Evolutionary conservation across 2,329 filamentous ascomycete species (phyloP), one percentile per base, ranked within the genome.

Genomic region (Leptographium wingfieldii): DNA sequence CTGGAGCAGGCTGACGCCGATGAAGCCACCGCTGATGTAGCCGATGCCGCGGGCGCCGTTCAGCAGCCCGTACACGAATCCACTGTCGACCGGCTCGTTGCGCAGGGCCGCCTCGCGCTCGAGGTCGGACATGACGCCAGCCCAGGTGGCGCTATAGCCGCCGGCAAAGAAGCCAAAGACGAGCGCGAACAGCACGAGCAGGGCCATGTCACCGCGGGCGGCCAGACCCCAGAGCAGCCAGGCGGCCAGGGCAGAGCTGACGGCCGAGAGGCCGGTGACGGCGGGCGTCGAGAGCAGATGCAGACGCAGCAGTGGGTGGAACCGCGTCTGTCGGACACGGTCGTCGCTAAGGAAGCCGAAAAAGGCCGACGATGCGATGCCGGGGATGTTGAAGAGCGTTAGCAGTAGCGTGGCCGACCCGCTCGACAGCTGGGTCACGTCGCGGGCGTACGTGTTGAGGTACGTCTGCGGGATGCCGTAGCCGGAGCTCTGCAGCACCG

Each of bases 121-220:
- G 25, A 60, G 43, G 33, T 60, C 33, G 5, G 51, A 46, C 6
- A 60, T 27, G 22, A 60, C 52, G 33, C 16, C 59, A 11, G 54
- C 54, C 59, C 59, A 60, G 22, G 48, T 60, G 16, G 59, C 54
- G 38, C 59, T 60, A 33, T 60, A 60, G 10, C 59, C 59, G 25
- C 59, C 53, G 25, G 46, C 25, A 22, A 60, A 60, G 55, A 57
- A 60, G 48, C 59, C 59, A 55, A 57, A 60, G 19, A 49, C 53
- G 22, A 60, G 43, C 10, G 59, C 57, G 29, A 54, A 60, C 35
- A 60, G 14, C 22, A 60, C 55, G 9, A 57, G 35, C 6, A 60
- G 22, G 19, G 48, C 55, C 46, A 60, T 11, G 38, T 51, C 48
- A 22, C 59, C 48, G 11, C 11, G 54, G 16, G 54, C 31, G 14